A percentile compares a stretch with the other conserved stretches of the same genome.
Evolutionary conservation across 1,284 basidiomycete genomes (phyloP).

Genomic region (Ceratobasidium sp.): DNA sequence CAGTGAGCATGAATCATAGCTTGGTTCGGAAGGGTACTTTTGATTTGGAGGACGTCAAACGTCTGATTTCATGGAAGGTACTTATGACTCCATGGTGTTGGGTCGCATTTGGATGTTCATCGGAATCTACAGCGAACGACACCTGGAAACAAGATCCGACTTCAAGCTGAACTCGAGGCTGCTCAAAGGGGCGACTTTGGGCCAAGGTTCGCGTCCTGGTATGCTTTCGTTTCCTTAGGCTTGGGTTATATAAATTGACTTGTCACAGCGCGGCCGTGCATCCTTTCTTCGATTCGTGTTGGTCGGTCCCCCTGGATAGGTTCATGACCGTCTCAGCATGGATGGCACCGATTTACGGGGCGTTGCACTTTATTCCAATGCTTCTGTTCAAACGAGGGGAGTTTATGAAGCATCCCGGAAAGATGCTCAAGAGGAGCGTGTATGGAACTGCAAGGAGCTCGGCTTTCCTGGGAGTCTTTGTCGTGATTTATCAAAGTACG

Average conservation of each 20-base stretch:
- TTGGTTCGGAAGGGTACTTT: conserved; percentile 66
- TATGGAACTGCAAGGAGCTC: conserved; percentile 85
- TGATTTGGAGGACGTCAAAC: conserved; percentile 64
- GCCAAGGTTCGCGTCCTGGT: conserved; percentile 66
- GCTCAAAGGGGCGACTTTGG: conserved; percentile 56
- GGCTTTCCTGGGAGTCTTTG: conserved; percentile 87
- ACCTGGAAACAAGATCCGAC: conserved; percentile 40
- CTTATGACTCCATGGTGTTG: conserved; percentile 44
- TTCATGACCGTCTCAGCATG: conserved; percentile 85
- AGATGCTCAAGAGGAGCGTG: conserved; percentile 68
- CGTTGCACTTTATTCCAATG: conserved; percentile 88
- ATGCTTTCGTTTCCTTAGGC: conserved; percentile 12
- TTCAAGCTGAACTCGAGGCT: conserved; percentile 36
- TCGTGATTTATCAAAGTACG: conserved; percentile 85
- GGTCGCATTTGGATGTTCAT: not conserved
- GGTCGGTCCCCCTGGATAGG: conserved; percentile 70
- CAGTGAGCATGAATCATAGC: conserved; percentile 67
- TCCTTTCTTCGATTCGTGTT: conserved; percentile 78
- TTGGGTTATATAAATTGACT: not conserved
- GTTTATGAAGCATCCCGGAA: conserved; percentile 67
- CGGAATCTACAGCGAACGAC: conserved; percentile 41
- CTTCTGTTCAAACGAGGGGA: conserved; percentile 71
- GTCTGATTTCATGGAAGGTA: conserved; percentile 60
- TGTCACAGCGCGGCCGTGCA: conserved; percentile 73
- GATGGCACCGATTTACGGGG: conserved; percentile 83